Evolutionary conservation across 2,329 filamentous ascomycete genomes (phyloP), one percentile per base, ranked within the genome.

Genomic region (Tolypocladium ophioglossoides): DNA sequence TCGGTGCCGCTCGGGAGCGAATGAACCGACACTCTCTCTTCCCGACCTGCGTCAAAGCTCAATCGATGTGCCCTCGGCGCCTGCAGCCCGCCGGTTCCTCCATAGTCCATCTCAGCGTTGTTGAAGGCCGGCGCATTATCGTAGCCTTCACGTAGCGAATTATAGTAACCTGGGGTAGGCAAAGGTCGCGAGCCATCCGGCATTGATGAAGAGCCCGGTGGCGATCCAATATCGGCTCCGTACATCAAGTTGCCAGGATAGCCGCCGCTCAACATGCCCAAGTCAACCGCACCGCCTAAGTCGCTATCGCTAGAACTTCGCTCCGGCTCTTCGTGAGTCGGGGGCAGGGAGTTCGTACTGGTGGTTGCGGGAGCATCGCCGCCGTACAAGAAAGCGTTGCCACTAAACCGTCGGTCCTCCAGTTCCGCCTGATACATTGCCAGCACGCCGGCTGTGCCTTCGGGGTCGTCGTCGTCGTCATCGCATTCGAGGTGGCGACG

Each of bases 41-140:
- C 94, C 2, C 54, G 52, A 14, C 89, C 92, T 66, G 96, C 90
- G 61, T 97, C 92, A 62, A 94, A 96, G 70, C 91, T 96, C 63
- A 91, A 76, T 56, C 90, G 82, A 59, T 91, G 80, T 8, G 76
- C 77, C 51, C 78, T 83, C 2, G 91, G 91, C 55, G 88, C 82
- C 57, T 91, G 84, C 32, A 96, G 72, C 1, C 94, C 94, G 41
- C 92, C 94, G n/a, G 91, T 96, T 9, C 89, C 91, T 51, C 83
- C 87, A 49, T 89, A 91, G 68, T 97, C 92, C 51, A 96, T 86
- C 53, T 87, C 81, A 7, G 87, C 89, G 53, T 84, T 78, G 16
- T 73, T 66, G 59, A 79, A 79, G 8, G 73, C 72, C 1, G 74
- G 66, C 1, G 67, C 62, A 48, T 63, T 64, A 54, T 65, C 64